phyloP scores from a whole-genome alignment of 768 basidiomycete genomes.

The Leucogyrophana mollusca region DNA sequence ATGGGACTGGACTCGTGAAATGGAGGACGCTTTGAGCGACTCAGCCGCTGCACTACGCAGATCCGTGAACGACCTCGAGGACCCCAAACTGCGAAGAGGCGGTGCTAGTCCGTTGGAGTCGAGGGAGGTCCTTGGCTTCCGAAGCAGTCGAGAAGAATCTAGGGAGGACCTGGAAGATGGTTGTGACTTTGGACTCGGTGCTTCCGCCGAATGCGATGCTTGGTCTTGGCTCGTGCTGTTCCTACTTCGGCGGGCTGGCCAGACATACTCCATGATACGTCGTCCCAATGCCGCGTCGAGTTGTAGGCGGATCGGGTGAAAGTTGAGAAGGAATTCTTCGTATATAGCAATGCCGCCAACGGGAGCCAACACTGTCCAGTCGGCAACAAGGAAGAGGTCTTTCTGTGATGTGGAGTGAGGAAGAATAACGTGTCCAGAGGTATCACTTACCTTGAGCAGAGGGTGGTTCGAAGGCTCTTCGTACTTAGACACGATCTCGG shows the following conservation, averaged over 20 bases:
- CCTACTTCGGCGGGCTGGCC: slow-evolving; percentile 58
- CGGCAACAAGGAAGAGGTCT: slow-evolving; percentile 70
- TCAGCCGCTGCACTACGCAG: slow-evolving; percentile 48
- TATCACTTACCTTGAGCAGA: slow-evolving; percentile 57
- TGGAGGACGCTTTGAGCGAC: slow-evolving; percentile 18
- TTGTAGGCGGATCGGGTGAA: slow-evolving; percentile 86
- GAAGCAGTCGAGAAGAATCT: slow-evolving; percentile 45
- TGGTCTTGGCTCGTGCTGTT: slow-evolving; percentile 10
- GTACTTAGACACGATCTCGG: slow-evolving; percentile 83
- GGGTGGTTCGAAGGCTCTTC: slow-evolving; percentile 70
- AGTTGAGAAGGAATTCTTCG: slow-evolving; percentile 72
- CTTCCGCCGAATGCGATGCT: slow-evolving; percentile 14
- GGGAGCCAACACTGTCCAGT: slow-evolving; percentile 83
- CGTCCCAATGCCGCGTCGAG: slow-evolving; percentile 81
- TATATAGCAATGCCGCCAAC: slow-evolving; percentile 93
- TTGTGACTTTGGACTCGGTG: slow-evolving; percentile 16
- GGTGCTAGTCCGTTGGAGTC: slow-evolving; percentile 37
- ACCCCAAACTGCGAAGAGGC: slow-evolving; percentile 49
- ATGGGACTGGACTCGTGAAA: slow-evolving; percentile 8
- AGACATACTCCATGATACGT: slow-evolving; percentile 86
- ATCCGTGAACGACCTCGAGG: slow-evolving; percentile 72
- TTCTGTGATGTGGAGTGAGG: slow-evolving; percentile 38
- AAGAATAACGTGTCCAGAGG: neutral
- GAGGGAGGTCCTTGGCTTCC: slow-evolving; percentile 28
- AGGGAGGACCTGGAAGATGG: slow-evolving; percentile 43